These are phyloP conservation scores for Neotropicomus parvogracilis DNA, from an alignment of 1,284 basidiomycete genomes.

Conservation along the genomic window DNA sequence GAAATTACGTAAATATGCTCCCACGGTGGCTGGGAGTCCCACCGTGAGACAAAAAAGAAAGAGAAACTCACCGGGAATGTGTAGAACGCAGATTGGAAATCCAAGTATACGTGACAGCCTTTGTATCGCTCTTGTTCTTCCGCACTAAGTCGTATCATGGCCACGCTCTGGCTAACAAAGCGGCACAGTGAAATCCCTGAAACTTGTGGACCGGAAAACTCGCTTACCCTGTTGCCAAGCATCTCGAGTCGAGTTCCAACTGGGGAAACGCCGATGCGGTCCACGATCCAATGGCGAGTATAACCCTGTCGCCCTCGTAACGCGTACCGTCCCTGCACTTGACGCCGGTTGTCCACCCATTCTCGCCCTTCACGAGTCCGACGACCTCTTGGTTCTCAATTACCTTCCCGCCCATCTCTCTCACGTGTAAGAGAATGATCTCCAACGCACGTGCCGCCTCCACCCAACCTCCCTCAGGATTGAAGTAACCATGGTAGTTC, in stretches of 20 bases:
- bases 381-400: constrained; percentile 54
- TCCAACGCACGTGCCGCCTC: constrained; percentile 68
- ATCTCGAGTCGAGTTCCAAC: constrained; percentile 46
- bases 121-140: constrained; percentile 66
- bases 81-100: constrained; percentile 70
- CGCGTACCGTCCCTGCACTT: constrained; percentile 56
- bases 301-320: constrained; percentile 53
- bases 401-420: constrained; percentile 58
- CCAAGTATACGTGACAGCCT: constrained; percentile 67
- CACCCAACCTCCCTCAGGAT: constrained; percentile 83
- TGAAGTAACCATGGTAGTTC: constrained; percentile 57
- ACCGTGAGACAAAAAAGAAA: background rate
- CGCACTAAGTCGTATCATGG: constrained; percentile 67
- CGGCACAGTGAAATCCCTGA: background rate
- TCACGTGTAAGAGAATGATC: constrained; percentile 56
- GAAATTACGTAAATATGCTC: background rate
- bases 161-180: constrained; percentile 65
- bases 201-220: too few species aligned
- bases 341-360: constrained; percentile 57
- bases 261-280: constrained; percentile 74
- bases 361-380: constrained; percentile 38
- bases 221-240: constrained; percentile 67
- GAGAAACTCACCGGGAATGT: constrained; percentile 62
- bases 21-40: too few species aligned
- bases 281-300: constrained; percentile 80